Conservation (phyloP, 2,329 filamentous ascomycete genomes). For the Hypoxylon sp. region DNA sequence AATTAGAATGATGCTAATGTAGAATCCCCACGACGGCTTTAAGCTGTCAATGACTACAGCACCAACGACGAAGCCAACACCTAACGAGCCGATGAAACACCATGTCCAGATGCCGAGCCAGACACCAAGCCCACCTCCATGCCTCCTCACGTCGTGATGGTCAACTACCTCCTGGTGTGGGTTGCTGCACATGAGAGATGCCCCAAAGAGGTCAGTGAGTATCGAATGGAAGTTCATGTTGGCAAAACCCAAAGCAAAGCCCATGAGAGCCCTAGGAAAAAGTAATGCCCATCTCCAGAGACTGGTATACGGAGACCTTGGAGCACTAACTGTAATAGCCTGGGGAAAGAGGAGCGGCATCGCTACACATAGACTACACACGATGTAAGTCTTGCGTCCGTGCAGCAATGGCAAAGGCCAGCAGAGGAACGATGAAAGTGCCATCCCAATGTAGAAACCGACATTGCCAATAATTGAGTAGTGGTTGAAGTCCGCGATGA, state of each 20-base stretch:
- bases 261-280: conserved; percentile 74
- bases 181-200: conserved; percentile 77
- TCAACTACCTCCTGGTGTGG: conserved; percentile 80
- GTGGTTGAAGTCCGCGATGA: conserved; percentile 77
- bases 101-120: conserved; percentile 85
- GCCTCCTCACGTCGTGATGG: conserved; percentile 75
- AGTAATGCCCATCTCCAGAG: conserved; percentile 73
- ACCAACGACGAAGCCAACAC: conserved; percentile 78
- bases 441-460: conserved; percentile 77
- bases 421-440: conserved; percentile 75
- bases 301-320: conserved; percentile 67
- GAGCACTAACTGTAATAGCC: conserved; percentile 72
- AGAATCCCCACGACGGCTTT: conserved; percentile 80
- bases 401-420: conserved; percentile 83
- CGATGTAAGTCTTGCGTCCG: conserved; percentile 82
- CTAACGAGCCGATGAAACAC: conserved; percentile 80
- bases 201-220: conserved; percentile 80
- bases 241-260: conserved; percentile 77
- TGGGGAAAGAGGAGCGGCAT: conserved; percentile 83
- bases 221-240: conserved; percentile 82
- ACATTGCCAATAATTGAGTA: conserved; percentile 80
- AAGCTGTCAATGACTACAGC: conserved; percentile 75
- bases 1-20: conserved; percentile 77
- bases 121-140: conserved; percentile 83
- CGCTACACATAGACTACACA: conserved; percentile 75